Evolutionary conservation across 2,329 filamentous ascomycete species (phyloP).

Genomic region (Penicillium expansum): DNA sequence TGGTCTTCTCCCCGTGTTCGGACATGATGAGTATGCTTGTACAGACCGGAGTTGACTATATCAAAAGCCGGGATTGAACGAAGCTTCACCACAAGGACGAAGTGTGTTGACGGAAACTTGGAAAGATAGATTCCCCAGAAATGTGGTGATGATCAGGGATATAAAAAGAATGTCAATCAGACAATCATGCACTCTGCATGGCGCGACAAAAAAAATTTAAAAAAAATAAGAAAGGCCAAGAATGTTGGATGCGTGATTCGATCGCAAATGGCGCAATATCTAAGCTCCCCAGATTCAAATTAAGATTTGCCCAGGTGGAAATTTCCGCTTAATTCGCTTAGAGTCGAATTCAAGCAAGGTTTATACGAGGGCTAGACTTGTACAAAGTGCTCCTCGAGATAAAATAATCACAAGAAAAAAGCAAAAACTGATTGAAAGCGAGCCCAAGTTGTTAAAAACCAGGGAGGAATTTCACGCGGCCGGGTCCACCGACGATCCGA

Average conservation of each 20-base stretch:
- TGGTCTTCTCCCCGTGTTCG: slow-evolving; percentile 13
- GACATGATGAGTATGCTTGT: background rate
- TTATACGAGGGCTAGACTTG: slow-evolving; percentile 7
- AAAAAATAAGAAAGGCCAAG: slow-evolving; percentile 9
- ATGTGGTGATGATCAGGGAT: slow-evolving; percentile 16
- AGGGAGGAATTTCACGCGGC: slow-evolving; percentile 5
- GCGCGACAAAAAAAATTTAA: slow-evolving; percentile 5
- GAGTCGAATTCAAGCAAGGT: background rate
- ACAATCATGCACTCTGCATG: slow-evolving; percentile 18
- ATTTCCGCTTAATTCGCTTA: slow-evolving; percentile 8
- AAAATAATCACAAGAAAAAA: background rate
- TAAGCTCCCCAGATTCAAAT: slow-evolving; percentile 18
- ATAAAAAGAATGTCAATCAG: slow-evolving; percentile 11
- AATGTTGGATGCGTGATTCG: slow-evolving; percentile 22
- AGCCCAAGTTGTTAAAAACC: background rate
- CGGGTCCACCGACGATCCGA: slow-evolving; percentile 29
- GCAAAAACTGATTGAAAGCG: background rate
- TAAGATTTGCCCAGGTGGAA: slow-evolving; percentile 5
- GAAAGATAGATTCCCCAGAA: background rate
- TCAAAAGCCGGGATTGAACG: slow-evolving; percentile 1
- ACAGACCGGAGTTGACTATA: background rate
- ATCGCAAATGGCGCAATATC: slow-evolving; percentile 27
- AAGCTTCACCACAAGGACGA: background rate
- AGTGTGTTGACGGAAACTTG: background rate
- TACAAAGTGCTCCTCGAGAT: background rate